Base-by-base conservation (phyloP, 2,329 filamentous ascomycete species). In the Huntiella moniliformis region DNA sequence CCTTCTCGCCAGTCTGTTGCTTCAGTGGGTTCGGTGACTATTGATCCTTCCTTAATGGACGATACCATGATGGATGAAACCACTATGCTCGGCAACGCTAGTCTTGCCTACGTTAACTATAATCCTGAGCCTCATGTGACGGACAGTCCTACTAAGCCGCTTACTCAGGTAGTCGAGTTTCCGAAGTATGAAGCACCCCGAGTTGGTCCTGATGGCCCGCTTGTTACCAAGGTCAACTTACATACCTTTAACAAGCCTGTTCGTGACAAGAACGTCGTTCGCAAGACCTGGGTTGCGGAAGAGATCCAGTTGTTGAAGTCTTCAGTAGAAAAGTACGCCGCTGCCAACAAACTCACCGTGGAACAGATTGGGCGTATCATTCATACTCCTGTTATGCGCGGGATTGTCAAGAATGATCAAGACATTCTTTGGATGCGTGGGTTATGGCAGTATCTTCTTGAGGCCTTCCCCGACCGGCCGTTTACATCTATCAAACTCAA, bases 341-440 rank as follows among this genome's bases (percentile, higher is more conserved):
- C 31, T 34, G 11, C 15, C 18, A 43, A 46, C 16, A 37, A 46
- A 28, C 34, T 49, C 11, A 33, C 39, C 3, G 39, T 34, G 5
- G 40, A 38, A 11, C 38, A 42, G 11, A 42, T 49, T 8, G 35
- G 34, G 11, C 33, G 45, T 17, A 44, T 46, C 5, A 33, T 49
- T 2, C 41, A 49, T 22, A 49, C 47, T 13, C 47, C 47, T 16
- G 40, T 49, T 16, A 35, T 49, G 28, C 47, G 47, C 17, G 36
- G 38, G 12, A 31, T 49, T 12, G 40, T 49, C 31, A 38, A 46
- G 28, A 46, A 34, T 4, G 32, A 38, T n/a, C 40, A 39, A 22
- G 35, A 42, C 1, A 35, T 49, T 4, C 36, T 16, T 7, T 33
- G 45, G 17, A 38, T 49, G 8, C 39, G 44, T 5, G 39, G 32